These are phyloP conservation scores for Alnus rubra DNA, from an alignment of 306 rosid species.

Conservation along the genomic window DNA sequence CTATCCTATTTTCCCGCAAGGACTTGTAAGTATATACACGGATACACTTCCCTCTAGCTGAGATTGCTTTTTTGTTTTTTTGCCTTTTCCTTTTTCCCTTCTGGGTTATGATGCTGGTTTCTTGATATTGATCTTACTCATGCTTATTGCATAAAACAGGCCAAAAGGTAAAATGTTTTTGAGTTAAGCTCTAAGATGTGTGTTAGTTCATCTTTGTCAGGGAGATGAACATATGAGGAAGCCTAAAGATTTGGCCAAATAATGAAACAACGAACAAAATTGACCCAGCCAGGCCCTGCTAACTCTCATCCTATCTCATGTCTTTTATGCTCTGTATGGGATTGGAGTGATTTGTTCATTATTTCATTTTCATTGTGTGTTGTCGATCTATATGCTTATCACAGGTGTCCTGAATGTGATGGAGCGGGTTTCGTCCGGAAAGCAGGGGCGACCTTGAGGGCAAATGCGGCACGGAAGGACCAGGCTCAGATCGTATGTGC, in stretches of 20 bases:
- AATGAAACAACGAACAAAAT: no score
- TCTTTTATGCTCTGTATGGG: neutral
- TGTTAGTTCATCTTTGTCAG: no score
- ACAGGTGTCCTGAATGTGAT: constrained; percentile 91
- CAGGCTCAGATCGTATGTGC: constrained; percentile 82
- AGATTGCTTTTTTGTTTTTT: neutral
- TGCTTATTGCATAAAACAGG: neutral
- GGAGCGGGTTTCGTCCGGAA: constrained; percentile 92
- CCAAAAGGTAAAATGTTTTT: neutral
- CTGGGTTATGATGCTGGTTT: neutral
- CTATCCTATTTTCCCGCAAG: constrained; percentile 79
- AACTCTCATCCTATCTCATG: no score
- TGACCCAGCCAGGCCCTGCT: no score
- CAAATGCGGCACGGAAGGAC: constrained; percentile 93
- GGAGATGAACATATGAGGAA: no score
- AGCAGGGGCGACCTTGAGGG: constrained; percentile 57
- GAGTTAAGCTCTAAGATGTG: neutral
- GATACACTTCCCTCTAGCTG: neutral
- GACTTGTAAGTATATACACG: constrained; percentile 50
- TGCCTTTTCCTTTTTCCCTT: neutral
- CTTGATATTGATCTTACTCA: neutral
- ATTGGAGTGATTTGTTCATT: neutral
- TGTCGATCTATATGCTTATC: constrained; percentile 7
- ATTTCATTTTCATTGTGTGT: constrained; percentile 1
- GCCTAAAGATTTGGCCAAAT: no score